Conservation (phyloP, 2,329 filamentous ascomycete species). For the Colletotrichum sp. region DNA sequence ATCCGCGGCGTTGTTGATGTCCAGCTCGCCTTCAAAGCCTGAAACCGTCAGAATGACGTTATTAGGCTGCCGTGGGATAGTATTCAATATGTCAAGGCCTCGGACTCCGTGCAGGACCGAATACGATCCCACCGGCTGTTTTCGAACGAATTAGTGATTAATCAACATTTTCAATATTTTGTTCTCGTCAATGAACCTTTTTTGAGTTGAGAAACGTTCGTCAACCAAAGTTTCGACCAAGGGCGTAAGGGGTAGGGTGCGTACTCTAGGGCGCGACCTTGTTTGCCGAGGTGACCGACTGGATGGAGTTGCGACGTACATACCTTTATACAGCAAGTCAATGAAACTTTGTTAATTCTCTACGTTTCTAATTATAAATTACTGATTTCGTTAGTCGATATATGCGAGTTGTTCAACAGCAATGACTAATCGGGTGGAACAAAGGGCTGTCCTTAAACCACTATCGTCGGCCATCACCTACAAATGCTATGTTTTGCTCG, state of each 20-base stretch:
- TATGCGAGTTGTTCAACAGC: too few species aligned
- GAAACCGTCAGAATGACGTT: neutral
- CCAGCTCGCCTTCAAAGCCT: neutral
- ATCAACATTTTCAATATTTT: neutral
- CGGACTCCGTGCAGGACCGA: neutral
- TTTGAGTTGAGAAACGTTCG: neutral
- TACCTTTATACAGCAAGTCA: neutral
- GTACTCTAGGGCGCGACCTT: accelerated
- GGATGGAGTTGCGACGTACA: neutral
- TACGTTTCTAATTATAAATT: too few species aligned
- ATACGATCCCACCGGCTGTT: neutral
- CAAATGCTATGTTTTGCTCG: accelerated
- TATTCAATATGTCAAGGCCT: accelerated
- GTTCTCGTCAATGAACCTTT: accelerated
- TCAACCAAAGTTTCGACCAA: neutral
- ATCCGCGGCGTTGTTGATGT: neutral
- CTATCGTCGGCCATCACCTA: too few species aligned
- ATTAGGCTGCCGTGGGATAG: neutral
- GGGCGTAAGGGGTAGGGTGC: accelerated
- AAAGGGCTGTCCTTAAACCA: too few species aligned
- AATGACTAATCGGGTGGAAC: too few species aligned
- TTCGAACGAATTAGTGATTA: neutral
- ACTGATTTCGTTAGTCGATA: too few species aligned
- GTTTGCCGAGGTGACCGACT: neutral
- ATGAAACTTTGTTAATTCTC: too few species aligned